Conservation (phyloP, 176 grass and related monocot species). For the Rhipidocladum racemiflorum region DNA sequence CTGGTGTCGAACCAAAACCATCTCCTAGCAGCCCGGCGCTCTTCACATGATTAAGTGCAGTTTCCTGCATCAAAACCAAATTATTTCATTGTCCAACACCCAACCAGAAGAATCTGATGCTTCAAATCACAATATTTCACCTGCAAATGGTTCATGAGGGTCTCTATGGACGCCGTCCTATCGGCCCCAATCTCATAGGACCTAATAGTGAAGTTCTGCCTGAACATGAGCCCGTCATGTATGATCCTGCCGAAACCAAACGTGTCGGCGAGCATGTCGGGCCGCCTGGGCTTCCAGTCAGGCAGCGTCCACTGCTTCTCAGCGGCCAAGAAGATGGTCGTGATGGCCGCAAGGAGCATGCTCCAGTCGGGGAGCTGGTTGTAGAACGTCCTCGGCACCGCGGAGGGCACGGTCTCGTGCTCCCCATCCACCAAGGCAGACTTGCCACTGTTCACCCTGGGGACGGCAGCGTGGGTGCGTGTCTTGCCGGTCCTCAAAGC, state of each 20-base stretch:
- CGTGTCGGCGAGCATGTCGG: conserved; percentile 86
- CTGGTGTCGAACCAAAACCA: conserved; percentile 90
- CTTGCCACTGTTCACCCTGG: conserved; percentile 68
- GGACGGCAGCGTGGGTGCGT: conserved; percentile 52
- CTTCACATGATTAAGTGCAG: conserved; percentile 93
- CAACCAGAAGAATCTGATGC: not conserved
- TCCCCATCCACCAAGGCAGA: conserved; percentile 43
- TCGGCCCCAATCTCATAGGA: conserved; percentile 97
- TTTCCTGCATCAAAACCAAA: conserved; percentile 46
- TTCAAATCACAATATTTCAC: conserved; percentile 27
- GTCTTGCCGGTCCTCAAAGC: conserved; percentile 49
- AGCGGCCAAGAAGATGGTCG: conserved; percentile 85
- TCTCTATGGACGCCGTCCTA: conserved; percentile 81
- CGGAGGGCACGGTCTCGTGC: conserved; percentile 32
- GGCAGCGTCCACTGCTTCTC: conserved; percentile 87
- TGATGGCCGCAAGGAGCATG: conserved; percentile 84
- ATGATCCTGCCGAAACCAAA: conserved; percentile 75
- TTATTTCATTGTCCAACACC: not conserved
- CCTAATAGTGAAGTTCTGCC: conserved; percentile 86
- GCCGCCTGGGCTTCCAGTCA: conserved; percentile 89
- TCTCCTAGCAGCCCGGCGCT: conserved; percentile 73
- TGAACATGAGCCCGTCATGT: conserved; percentile 76
- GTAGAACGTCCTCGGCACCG: conserved; percentile 68
- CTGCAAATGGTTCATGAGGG: conserved; percentile 98
- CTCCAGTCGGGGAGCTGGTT: conserved; percentile 98